phyloP scores from a whole-genome alignment of 2,329 filamentous ascomycete genomes.

The Shiraia bambusicola region DNA sequence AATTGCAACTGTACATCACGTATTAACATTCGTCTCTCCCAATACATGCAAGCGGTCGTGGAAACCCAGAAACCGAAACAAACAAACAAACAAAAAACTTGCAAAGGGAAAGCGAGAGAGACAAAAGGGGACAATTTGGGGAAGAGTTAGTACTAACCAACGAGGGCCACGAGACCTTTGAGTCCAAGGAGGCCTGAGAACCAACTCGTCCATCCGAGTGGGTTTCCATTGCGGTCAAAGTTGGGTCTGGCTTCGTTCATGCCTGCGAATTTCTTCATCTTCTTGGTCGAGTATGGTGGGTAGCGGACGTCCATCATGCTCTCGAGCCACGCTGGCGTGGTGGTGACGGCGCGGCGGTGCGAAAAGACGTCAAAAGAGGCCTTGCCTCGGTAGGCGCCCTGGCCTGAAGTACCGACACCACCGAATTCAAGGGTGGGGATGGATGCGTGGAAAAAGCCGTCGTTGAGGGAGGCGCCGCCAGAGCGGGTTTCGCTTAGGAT shows the following conservation, averaged over 20 bases:
- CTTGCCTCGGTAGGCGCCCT: constrained; percentile 75
- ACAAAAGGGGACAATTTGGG: no score
- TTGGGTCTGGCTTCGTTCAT: constrained; percentile 58
- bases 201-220: constrained; percentile 39
- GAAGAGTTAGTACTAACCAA: constrained; percentile 32
- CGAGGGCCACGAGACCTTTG: constrained; percentile 32
- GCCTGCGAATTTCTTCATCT: constrained; percentile 53
- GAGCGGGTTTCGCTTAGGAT: constrained; percentile 53
- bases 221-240: constrained; percentile 60
- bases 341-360: constrained; percentile 61
- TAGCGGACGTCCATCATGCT: constrained; percentile 66
- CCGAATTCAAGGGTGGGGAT: constrained; percentile 76
- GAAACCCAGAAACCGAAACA: not conserved
- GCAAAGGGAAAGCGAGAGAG: no score
- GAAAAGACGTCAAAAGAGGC: constrained; percentile 70
- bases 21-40: constrained; percentile 24
- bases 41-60: no score
- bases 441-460: constrained; percentile 68
- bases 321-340: constrained; percentile 69
- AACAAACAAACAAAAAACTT: not conserved
- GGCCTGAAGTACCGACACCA: constrained; percentile 77
- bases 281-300: constrained; percentile 59
- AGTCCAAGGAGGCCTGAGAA: constrained; percentile 31
- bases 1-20: constrained; percentile 23
- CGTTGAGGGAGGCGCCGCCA: constrained; percentile 55